Evolutionary conservation across 345 rosid species (phyloP).

Genomic region (Eutrema japonicum): DNA sequence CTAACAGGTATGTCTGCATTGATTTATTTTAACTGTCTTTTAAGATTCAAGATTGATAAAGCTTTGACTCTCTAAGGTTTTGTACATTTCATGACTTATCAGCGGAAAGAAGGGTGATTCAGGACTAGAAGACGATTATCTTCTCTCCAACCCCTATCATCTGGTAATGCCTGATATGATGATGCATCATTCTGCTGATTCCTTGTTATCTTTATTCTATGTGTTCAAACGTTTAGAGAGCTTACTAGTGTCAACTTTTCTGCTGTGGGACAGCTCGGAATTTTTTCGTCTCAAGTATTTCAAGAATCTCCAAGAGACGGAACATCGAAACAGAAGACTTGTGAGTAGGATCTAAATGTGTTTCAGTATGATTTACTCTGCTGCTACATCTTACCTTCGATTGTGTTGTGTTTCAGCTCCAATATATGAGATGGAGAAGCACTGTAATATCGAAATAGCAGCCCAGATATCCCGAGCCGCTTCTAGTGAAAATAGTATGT

Average conservation of each 20-base stretch:
- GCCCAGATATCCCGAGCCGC: conserved; percentile 73
- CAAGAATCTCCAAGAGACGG: conserved; percentile 88
- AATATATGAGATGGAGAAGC: conserved; percentile 92
- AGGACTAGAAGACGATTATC: conserved; percentile 85
- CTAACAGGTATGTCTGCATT: conserved; percentile 67
- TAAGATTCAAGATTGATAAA: not conserved
- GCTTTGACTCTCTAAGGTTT: conserved; percentile 7
- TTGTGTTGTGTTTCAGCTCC: conserved; percentile 63
- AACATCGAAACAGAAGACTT: conserved; percentile 75
- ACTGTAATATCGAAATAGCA: conserved; percentile 92
- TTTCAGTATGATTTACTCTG: conserved; percentile 19
- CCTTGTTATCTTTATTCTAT: not conserved
- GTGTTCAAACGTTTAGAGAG: conserved; percentile 1
- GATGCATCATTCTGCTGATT: not conserved
- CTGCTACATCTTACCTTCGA: conserved; percentile 34
- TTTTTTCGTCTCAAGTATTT: conserved; percentile 93
- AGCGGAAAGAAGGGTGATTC: conserved; percentile 83
- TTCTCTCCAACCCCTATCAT: conserved; percentile 92
- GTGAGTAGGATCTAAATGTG: conserved; percentile 45
- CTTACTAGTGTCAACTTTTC: conserved; percentile 14
- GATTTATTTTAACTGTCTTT: not conserved
- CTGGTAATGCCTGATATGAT: conserved; percentile 58
- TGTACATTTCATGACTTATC: conserved; percentile 32
- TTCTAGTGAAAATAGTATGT: conserved; percentile 46
- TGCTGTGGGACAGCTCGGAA: conserved; percentile 78